phyloP scores from a whole-genome alignment of 257 asterid species.

The Cinchona pubescens region DNA sequence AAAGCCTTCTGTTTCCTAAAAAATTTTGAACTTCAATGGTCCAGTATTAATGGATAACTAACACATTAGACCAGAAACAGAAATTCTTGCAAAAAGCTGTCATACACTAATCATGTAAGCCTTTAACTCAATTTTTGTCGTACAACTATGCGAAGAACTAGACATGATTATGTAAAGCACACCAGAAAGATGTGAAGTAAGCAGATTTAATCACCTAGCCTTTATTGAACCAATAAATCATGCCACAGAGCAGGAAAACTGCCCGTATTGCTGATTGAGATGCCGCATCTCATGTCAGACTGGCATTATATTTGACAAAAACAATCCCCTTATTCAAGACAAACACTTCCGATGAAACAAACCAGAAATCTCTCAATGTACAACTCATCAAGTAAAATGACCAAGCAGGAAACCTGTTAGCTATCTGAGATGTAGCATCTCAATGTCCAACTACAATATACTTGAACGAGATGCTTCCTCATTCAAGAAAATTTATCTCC shows the following conservation, averaged over 20 bases:
- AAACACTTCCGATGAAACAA: not conserved
- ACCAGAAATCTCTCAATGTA: not conserved
- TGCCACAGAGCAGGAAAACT: not conserved
- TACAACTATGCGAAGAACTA: not conserved
- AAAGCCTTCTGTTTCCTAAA: not conserved
- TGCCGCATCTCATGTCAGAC: not conserved
- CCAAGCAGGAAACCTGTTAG: not conserved
- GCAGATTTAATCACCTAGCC: not conserved
- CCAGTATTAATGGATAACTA: not conserved
- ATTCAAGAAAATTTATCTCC: not conserved
- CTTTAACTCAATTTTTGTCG: not conserved
- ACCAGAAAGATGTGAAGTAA: not conserved
- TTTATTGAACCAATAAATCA: not conserved
- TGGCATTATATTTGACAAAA: not conserved
- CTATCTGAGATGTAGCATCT: not conserved
- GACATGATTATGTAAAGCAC: not conserved
- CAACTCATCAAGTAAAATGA: not conserved
- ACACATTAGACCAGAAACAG: not conserved
- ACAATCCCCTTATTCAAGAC: not conserved
- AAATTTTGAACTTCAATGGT: not conserved
- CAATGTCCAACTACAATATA: not conserved
- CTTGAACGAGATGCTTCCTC: not conserved
- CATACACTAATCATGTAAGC: not conserved
- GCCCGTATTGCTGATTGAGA: not conserved
- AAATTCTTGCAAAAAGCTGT: not conserved